These are phyloP conservation scores for Aspergillus phoenicis DNA, from an alignment of 2,329 filamentous ascomycete species.

Conservation along the genomic window DNA sequence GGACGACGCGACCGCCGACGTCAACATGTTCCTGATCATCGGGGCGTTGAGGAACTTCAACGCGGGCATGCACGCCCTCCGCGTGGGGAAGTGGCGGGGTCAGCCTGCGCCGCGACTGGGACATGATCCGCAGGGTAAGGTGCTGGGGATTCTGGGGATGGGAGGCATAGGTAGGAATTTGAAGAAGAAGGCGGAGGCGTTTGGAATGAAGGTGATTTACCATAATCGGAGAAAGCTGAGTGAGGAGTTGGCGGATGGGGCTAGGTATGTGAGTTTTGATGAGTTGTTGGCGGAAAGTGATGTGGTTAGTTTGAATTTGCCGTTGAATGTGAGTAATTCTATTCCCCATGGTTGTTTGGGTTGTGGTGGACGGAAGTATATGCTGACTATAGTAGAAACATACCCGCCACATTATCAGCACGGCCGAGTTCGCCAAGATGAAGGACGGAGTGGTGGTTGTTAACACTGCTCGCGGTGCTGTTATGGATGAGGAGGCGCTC, in stretches of 20 bases:
- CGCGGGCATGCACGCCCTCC: constrained; percentile 64
- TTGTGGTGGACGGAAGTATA: not conserved
- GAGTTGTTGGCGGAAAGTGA: constrained; percentile 70
- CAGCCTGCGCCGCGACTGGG: constrained; percentile 59
- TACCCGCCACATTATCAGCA: constrained; percentile 76
- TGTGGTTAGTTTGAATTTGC: constrained; percentile 77
- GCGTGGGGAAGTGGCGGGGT: constrained; percentile 70
- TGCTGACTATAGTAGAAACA: constrained; percentile 48
- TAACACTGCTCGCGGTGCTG: constrained; percentile 80
- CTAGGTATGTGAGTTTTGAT: constrained; percentile 65
- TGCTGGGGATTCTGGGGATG: constrained; percentile 81
- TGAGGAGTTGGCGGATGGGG: constrained; percentile 50
- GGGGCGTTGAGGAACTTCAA: constrained; percentile 77
- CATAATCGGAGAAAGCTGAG: constrained; percentile 68
- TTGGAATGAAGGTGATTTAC: constrained; percentile 76
- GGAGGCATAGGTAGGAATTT: constrained; percentile 80
- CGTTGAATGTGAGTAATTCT: constrained; percentile 68
- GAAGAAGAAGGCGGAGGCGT: constrained; percentile 71
- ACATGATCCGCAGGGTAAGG: constrained; percentile 77
- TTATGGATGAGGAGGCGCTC: constrained; percentile 79
- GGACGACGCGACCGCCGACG: constrained; percentile 81
- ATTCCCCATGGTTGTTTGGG: not conserved
- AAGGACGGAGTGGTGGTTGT: constrained; percentile 75
- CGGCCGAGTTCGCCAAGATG: constrained; percentile 72
- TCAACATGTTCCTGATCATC: constrained; percentile 77